These are phyloP conservation scores for Clavulina sp. DNA, from an alignment of 768 basidiomycete species.

Conservation along the genomic window DNA sequence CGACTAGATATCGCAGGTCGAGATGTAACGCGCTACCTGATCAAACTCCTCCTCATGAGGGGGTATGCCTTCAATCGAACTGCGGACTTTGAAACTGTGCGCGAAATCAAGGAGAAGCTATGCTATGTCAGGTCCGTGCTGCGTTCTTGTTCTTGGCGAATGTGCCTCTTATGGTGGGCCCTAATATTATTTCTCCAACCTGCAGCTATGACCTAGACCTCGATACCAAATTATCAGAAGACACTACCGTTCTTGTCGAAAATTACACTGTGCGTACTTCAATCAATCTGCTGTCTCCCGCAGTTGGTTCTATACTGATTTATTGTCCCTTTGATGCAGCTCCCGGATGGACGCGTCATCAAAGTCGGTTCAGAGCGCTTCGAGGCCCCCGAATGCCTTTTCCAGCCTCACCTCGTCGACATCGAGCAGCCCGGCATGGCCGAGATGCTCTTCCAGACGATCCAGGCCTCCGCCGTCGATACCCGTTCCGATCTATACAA, in stretches of 20 bases:
- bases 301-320: background rate
- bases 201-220: conserved; percentile 87
- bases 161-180: too few relatives aligned
- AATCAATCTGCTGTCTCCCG: background rate
- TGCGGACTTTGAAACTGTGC: conserved; percentile 96
- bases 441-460: conserved; percentile 95
- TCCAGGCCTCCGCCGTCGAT: conserved; percentile 82
- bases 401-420: conserved; percentile 96
- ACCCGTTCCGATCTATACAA: conserved; percentile 85
- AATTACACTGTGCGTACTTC: conserved; percentile 62
- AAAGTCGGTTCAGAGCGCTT: conserved; percentile 98
- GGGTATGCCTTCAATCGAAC: conserved; percentile 99
- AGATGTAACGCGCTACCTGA: conserved; percentile 95
- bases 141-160: background rate
- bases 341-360: conserved; percentile 89
- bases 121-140: conserved; percentile 79
- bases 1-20: conserved; percentile 95
- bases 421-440: conserved; percentile 93
- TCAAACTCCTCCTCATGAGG: conserved; percentile 99
- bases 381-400: conserved; percentile 99
- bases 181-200: conserved; percentile 1
- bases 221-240: conserved; percentile 83
- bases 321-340: too few relatives aligned
- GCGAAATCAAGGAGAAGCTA: conserved; percentile 97
- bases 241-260: conserved; percentile 92